Conservation (phyloP, 441 rosid genomes). For the Viola pubescens region DNA sequence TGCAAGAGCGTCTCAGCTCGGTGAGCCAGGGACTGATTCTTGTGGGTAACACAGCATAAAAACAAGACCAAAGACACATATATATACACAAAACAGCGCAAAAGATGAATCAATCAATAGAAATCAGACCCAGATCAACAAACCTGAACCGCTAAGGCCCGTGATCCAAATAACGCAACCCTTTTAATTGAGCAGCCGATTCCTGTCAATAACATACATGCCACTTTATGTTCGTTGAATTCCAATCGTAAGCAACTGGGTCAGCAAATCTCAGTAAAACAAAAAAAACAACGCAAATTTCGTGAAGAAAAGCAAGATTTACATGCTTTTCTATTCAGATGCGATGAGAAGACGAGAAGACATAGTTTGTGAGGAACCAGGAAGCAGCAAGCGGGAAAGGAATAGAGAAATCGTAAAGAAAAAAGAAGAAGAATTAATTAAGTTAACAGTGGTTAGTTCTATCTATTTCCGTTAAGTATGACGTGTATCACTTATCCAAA, state of each 20-base stretch:
- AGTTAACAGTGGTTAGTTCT: too few relatives aligned
- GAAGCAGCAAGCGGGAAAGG: too few relatives aligned
- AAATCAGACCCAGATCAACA: not conserved
- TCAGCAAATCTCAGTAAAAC: not conserved
- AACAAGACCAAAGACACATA: too few relatives aligned
- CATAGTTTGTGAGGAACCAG: too few relatives aligned
- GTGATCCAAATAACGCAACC: constrained; percentile 95
- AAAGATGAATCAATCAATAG: not conserved
- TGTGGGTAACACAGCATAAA: not conserved
- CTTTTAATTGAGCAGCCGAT: constrained; percentile 58
- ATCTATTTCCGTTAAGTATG: too few relatives aligned
- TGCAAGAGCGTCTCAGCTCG: too few relatives aligned
- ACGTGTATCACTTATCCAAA: too few relatives aligned
- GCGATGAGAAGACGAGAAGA: too few relatives aligned
- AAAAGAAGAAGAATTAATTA: too few relatives aligned
- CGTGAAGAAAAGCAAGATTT: not conserved
- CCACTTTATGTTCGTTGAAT: constrained; percentile 77
- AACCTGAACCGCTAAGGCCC: constrained; percentile 93
- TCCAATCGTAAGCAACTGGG: constrained; percentile 28
- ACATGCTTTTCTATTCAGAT: constrained; percentile 13
- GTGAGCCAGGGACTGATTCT: too few relatives aligned
- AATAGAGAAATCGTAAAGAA: too few relatives aligned
- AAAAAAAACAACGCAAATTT: not conserved
- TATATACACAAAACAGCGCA: not conserved
- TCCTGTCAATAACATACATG: constrained; percentile 63